Conservation (phyloP, 164 flowering plant genomes). For the Berberis vulgaris region DNA sequence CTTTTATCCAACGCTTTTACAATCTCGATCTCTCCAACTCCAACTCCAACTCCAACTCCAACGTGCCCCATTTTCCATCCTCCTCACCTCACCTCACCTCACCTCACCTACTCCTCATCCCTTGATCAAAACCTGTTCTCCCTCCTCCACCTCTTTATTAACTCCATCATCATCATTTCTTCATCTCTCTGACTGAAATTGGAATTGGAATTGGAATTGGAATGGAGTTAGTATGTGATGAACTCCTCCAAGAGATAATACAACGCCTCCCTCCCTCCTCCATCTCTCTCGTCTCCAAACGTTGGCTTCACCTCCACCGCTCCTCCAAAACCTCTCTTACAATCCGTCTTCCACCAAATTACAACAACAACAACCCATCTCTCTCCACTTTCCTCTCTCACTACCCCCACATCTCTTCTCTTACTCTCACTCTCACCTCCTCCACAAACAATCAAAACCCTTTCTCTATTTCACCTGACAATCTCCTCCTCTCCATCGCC, state of each 20-base stretch:
- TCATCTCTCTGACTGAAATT: background rate
- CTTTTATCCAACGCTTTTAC: no score
- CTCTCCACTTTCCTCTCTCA: slow-evolving; percentile 15
- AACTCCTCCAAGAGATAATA: slow-evolving; percentile 69
- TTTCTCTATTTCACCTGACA: slow-evolving; percentile 14
- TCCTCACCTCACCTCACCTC: no score
- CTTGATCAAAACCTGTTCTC: background rate
- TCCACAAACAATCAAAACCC: background rate
- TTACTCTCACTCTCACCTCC: slow-evolving; percentile 39
- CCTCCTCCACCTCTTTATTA: background rate
- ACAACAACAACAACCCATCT: slow-evolving; percentile 19
- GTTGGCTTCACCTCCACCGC: slow-evolving; percentile 71
- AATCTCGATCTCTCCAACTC: no score
- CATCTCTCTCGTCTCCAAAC: slow-evolving; percentile 53
- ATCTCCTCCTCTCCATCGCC: slow-evolving; percentile 23
- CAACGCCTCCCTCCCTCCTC: slow-evolving; percentile 34
- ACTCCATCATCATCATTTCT: background rate
- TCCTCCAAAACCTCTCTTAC: slow-evolving; percentile 45
- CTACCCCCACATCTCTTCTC: slow-evolving; percentile 10
- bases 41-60: no score
- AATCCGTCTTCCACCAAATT: no score
- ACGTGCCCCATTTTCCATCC: no score
- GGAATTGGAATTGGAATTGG: background rate
- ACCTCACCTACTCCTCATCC: background rate
- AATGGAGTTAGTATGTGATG: slow-evolving; percentile 47